Conservation (phyloP, 2,329 filamentous ascomycete genomes). For the Bipolaris victoriae region DNA sequence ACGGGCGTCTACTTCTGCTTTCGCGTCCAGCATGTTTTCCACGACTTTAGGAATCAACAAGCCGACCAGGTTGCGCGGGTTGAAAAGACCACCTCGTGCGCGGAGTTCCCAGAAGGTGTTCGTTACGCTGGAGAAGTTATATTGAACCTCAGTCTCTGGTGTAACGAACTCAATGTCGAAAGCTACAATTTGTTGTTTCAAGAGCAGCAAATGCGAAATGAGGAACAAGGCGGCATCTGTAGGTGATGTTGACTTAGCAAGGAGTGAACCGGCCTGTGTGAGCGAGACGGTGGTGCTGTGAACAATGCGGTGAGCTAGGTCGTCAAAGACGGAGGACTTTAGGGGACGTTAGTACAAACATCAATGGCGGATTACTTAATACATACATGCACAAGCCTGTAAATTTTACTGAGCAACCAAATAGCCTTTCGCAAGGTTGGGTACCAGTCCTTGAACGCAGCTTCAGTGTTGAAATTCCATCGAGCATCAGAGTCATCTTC, state of each 20-base stretch:
- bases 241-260: slow-evolving; percentile 68
- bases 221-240: slow-evolving; percentile 89
- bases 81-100: slow-evolving; percentile 69
- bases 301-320: slow-evolving; percentile 80
- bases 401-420: slow-evolving; percentile 72
- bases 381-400: slow-evolving; percentile 69
- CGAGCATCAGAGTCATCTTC: slow-evolving; percentile 58
- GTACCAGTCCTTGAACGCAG: slow-evolving; percentile 67
- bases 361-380: background rate
- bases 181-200: slow-evolving; percentile 94
- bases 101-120: slow-evolving; percentile 72
- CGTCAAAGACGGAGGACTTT: slow-evolving; percentile 71
- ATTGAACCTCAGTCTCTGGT: slow-evolving; percentile 63
- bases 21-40: slow-evolving; percentile 74
- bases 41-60: slow-evolving; percentile 69
- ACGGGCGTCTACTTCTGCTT: slow-evolving; percentile 69
- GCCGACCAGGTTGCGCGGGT: slow-evolving; percentile 66
- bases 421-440: slow-evolving; percentile 71
- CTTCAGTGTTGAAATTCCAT: slow-evolving; percentile 63
- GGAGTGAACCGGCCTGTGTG: slow-evolving; percentile 73
- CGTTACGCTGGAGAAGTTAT: slow-evolving; percentile 70
- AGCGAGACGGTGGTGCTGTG: slow-evolving; percentile 87
- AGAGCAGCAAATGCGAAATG: slow-evolving; percentile 89
- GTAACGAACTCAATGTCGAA: slow-evolving; percentile 86
- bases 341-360: slow-evolving; percentile 1